Base-by-base conservation (phyloP, 139 green algal genomes). In the Chlorella ohadii region DNA sequence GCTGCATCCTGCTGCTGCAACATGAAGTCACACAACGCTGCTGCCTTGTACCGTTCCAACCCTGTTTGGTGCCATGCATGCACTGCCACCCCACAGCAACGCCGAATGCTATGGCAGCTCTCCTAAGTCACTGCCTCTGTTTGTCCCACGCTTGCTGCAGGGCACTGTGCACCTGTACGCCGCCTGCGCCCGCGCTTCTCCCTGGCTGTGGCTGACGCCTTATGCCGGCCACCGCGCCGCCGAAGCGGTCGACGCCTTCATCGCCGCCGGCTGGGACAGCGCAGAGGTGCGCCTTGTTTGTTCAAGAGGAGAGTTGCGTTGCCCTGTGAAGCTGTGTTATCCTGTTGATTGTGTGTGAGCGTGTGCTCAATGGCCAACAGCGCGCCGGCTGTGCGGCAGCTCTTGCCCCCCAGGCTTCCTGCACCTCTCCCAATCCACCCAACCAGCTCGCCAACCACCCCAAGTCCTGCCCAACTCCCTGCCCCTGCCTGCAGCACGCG, bases 181-280 rank as follows among this genome's bases (percentile, higher is more conserved):
- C 56, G 11, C 64, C 12, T 82, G 76, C 57, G 76, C 76, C 36
- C 76, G 76, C 36, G 65, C 76, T 59, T 56, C n/a, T 23, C 64
- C 55, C 76, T 82, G 76, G 76, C 59, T 82, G 7, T 82, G 76
- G 76, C 59, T 82, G 11, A 82, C 76, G 17, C 76, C 76, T 39
- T 72, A 72, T 38, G 71, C 71, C 16, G 76, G 76, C 34, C 59
- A 61, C 36, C 76, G 76, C 76, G 71, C 28, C 57, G 57, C 36
- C 59, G 41, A 19, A 27, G 76, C 59, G 27, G 36, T 71, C 25
- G 76, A 82, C 36, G 76, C 11, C 76, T 82, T 82, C 28, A 33
- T 82, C 31, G 13, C 76, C 59, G 23, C 28, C 25, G 59, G 59
- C 36, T 82, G 76, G 76, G 15, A 27, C 59, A 39, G 12, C 1